Evolutionary conservation across 805 yeast genomes (phyloP), one percentile per base, ranked within the genome.

Genomic region (Torulaspora franciscae): DNA sequence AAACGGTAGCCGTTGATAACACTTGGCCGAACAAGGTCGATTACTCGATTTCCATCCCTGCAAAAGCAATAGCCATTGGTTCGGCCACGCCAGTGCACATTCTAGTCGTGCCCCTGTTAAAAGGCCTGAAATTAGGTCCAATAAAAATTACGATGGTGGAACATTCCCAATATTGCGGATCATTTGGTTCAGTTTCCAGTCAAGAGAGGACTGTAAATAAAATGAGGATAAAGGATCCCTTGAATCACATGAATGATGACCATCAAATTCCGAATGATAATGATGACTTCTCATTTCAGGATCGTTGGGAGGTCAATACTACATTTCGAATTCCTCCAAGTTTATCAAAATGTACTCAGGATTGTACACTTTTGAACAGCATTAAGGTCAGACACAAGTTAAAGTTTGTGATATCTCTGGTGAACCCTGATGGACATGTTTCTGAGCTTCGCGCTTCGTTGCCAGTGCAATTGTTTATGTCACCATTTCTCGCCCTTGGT

Each of bases 1-100:
- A 91, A 64, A 87, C 98, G 0, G 85, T 90, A 55, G 86, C 95
- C 0, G 95, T 91, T 26, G 96, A 89, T 59, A 91, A 91, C 62
- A 82, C 90, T 1, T 91, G 98, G 98, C 97, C 98, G 2, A 71
- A 80, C 37, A 93, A 93, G 61, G 87, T 91, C 26, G 97, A 91
- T 58, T 91, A 91, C 63, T 77, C 88, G 2, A 79, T 93, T 47
- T 83, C 86, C 42, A 81, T 86, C 5, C 97, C 98, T 0, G 74
- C 87, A 22, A 83, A 86, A 57, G 95, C 97, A 0, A 76, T 88
- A 19, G 95, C 98, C 0, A 81, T 93, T 34, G 99, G 99, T 1
- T 81, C 95, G 0, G 68, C 78, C 0, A 71, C 84, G 5, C 85
- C 87, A 1, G 74, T 91, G 6, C 76, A 80, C 52, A 72, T 91